Base-by-base conservation (phyloP, 2,329 filamentous ascomycete species). In the Penicillium janthinellum region DNA sequence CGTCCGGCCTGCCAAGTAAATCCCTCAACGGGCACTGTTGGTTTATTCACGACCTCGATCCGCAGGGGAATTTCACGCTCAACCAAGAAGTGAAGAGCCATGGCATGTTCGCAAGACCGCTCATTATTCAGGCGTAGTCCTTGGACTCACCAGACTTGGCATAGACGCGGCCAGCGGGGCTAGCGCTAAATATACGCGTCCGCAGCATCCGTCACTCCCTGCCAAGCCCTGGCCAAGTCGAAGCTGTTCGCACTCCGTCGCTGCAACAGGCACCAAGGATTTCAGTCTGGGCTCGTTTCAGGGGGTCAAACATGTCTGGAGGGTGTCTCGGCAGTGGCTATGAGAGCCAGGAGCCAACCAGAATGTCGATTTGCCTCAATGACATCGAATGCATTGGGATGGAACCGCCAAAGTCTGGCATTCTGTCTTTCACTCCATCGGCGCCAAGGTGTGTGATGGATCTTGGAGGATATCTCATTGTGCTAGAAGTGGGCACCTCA, bases 161-260 rank as follows among this genome's bases (percentile, higher is more conserved):
- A 53, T 41, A 53, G 51, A 59, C 59, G 59, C 56, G 59, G 50
- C 55, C 59, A 47, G 54, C 38, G 54, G 54, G 50, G 44, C 54
- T 44, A 55, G 42, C 39, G 20, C 28, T 54, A 22, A 28, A 44
- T 20, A 20, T 54, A 45, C 51, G 39, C 52, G 56, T 35, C 62
- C 59, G 14, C 15, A 37, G 41, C 52, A 17, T 59, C 42, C 57
- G 56, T 56, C 58, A 48, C 39, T 59, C 41, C 15, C 12, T 51
- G 58, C 58, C 58, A 60, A 59, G 57, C 15, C 35, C 12, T 28
- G 44, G 58, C 55, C 50, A 65, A 61, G 61, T 31, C 34, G 25
- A 56, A 45, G 17, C 52, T 41, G 45, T 59, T 58, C 44, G 39
- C 44, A 50, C 39, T 53, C 53, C 14, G 25, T 54, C 61, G 14